These are phyloP conservation scores for Xylaria scruposa DNA, from an alignment of 495 filamentous ascomycete species.

Conservation along the genomic window DNA sequence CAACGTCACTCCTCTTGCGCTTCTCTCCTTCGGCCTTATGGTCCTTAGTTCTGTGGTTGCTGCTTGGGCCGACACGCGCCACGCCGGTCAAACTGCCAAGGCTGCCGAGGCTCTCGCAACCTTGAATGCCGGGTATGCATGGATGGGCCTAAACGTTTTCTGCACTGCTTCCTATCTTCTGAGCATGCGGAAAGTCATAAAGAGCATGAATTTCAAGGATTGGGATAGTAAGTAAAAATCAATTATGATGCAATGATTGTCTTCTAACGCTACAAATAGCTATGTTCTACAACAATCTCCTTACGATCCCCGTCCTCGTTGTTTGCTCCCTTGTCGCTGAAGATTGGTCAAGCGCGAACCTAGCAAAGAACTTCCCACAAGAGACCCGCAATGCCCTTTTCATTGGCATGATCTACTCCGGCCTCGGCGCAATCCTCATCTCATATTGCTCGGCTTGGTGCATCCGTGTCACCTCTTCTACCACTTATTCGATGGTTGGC, in stretches of 20 bases:
- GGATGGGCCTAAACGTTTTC: conserved; percentile 98
- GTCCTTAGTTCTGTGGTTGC: conserved; percentile 93
- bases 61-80: conserved; percentile 97
- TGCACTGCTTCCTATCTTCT: conserved; percentile 91
- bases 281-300: conserved; percentile 99
- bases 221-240: conserved; percentile 83
- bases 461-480: conserved; percentile 93
- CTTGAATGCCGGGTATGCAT: conserved; percentile 93
- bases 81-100: conserved; percentile 68
- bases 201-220: conserved; percentile 99
- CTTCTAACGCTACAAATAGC: conserved; percentile 61
- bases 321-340: conserved; percentile 83
- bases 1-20: conserved; percentile 82
- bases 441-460: conserved; percentile 99
- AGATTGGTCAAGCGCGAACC: conserved; percentile 88
- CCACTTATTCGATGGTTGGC: conserved; percentile 98
- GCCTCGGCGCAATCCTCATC: conserved; percentile 93
- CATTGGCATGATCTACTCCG: conserved; percentile 91
- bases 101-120: conserved; percentile 81
- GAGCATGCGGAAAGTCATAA: conserved; percentile 97
- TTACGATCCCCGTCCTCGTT: conserved; percentile 92
- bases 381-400: conserved; percentile 76
- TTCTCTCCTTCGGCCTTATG: conserved; percentile 98
- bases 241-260: neutral
- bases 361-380: conserved; percentile 84